Conservation (phyloP, 768 basidiomycete species). For the Phanerochaete sordida region DNA sequence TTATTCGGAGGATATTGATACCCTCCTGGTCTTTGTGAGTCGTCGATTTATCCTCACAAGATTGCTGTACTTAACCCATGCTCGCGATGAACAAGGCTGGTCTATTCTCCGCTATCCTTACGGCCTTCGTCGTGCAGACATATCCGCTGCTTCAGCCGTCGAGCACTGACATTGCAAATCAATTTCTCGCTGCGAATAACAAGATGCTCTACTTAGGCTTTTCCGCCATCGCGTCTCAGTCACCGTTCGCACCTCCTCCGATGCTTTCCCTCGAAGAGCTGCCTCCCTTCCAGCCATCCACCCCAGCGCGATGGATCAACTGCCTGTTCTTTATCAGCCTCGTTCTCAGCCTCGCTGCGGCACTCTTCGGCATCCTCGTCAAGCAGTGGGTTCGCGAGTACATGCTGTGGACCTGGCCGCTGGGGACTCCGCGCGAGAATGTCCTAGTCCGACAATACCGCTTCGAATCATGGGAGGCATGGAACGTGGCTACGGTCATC, state of each 20-base stretch:
- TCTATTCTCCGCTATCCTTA: constrained; percentile 23
- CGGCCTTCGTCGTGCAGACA: constrained; percentile 19
- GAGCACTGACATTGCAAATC: neutral
- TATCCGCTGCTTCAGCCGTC: constrained; percentile 13
- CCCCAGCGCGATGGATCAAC: constrained; percentile 15
- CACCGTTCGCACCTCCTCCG: constrained; percentile 4
- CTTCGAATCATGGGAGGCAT: neutral
- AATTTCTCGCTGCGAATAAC: neutral
- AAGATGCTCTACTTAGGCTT: no score
- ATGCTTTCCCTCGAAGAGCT: neutral
- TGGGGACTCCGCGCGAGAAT: neutral
- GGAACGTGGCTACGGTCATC: constrained; percentile 5
- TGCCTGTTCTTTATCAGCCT: constrained; percentile 23
- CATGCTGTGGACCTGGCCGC: neutral
- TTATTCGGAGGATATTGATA: neutral
- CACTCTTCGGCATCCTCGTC: constrained; percentile 23
- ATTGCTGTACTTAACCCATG: no score
- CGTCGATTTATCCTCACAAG: no score
- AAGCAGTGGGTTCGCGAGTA: constrained; percentile 25
- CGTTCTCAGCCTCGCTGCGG: constrained; percentile 20
- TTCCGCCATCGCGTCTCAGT: constrained; percentile 4
- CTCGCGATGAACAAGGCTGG: constrained; percentile 14
- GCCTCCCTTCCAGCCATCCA: neutral
- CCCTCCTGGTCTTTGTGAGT: neutral
- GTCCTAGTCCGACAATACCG: constrained; percentile 6